A percentile compares a stretch with the other conserved stretches of the same genome.
Conservation (phyloP, 192 early-diverging fungal species). For the Coemansia sp. region DNA sequence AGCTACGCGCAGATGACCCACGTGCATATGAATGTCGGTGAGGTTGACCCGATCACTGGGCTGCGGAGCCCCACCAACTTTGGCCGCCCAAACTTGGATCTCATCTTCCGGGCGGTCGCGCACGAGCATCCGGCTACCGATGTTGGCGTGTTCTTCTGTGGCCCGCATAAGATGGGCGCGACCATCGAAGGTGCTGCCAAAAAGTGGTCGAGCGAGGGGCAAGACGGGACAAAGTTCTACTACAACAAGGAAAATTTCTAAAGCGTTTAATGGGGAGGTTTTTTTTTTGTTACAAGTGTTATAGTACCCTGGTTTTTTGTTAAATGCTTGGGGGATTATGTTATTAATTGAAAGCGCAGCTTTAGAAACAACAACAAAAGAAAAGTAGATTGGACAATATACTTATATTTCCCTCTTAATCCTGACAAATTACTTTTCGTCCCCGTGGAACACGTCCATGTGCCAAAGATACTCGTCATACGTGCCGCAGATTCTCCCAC, state of each 20-base stretch:
- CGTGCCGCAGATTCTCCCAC: background rate
- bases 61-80: conserved; percentile 72
- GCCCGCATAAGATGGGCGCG: conserved; percentile 67
- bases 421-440: too few relatives aligned
- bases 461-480: background rate
- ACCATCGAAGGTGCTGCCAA: conserved; percentile 64
- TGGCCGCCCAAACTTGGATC: conserved; percentile 77
- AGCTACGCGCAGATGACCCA: conserved; percentile 57
- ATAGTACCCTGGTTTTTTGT: too few relatives aligned
- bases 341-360: too few relatives aligned
- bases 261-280: too few relatives aligned
- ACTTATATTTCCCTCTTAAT: background rate
- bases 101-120: conserved; percentile 65
- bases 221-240: conserved; percentile 68
- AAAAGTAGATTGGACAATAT: too few relatives aligned
- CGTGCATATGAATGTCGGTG: conserved; percentile 54
- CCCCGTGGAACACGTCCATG: background rate
- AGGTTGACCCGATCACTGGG: conserved; percentile 70
- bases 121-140: conserved; percentile 69
- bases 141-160: conserved; percentile 87
- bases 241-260: conserved; percentile 70
- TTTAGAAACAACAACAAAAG: too few relatives aligned
- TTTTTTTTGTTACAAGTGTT: background rate
- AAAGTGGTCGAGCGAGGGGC: conserved; percentile 59
- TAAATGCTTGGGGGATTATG: too few relatives aligned